Base-by-base conservation (phyloP, 768 basidiomycete genomes). In the Boletus reticulatus region DNA sequence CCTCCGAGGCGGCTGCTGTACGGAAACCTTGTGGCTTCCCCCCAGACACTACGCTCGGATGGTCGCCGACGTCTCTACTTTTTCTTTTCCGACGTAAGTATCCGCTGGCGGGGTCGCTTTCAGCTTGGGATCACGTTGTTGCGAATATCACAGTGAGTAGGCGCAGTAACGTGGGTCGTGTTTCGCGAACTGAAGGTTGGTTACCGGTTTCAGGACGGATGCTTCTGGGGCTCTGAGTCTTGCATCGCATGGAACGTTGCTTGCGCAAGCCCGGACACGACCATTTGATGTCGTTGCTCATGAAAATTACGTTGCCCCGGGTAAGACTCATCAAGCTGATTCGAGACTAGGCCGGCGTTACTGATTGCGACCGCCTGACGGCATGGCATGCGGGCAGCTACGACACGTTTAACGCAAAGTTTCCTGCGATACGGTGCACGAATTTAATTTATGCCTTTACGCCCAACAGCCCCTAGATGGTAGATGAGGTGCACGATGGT, bases 81-180 rank as follows among this genome's bases (percentile, higher is more conserved):
- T 64, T 73, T 94, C 51, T 97, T 95, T 65, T 87, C 94, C 8
- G 94, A 97, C 71, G 91, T 92, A 63, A 92, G 91, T 68, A 84
- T 96, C 53, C 82, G 91, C 17, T 82, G 81, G 76, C 78, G 82
- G 24, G 94, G 94, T 9, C 80, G 78, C 17, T 97, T 87, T 73
- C 82, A 84, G 65, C 78, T 95, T 52, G 82, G 84, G 49, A 79
- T 93, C 52, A 85, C 81, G 48, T 78, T 95, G 49, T 77, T 91
- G 71, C 81, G 82, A 66, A 82, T 91, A 64, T 86, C 85, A 62
- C 84, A 82, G 93, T 86, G 76, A 80, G 85, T 76, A 44, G 34
- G 54, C 44, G 43, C 22, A 55, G 58, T 52, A 42, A 55, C 45
- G 62, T 64, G 48, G 42, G 51, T 38, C 41, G 38, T 47, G 53